Base-by-base conservation (phyloP, 2,329 filamentous ascomycete genomes). In the Juglanconis oblonga region DNA sequence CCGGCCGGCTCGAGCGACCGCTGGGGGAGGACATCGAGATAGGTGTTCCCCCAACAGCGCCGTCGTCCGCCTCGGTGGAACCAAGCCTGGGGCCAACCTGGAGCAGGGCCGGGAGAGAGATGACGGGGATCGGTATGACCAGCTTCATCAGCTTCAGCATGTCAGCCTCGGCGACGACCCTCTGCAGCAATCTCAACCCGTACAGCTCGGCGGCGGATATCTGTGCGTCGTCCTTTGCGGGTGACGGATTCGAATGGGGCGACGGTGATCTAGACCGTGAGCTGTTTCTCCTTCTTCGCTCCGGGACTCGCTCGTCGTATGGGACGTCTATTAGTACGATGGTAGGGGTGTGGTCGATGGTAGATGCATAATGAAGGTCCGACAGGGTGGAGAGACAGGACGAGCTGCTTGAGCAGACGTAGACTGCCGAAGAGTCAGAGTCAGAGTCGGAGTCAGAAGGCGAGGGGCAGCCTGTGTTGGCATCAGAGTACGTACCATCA, bases 281-380 rank as follows among this genome's bases (percentile, higher is more conserved):
- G 47, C 33, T 50, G 35, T 35, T 32, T 44, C 45, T 57, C 47
- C 47, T 14, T 29, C 61, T 64, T 24, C 74, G 66, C 17, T 77
- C 74, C 47, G 74, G 69, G 57, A 79, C 67, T 50, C 70, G 72
- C 61, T 83, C 81, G 64, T 84, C 76, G 66, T 78, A 77, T 14
- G 84, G 81, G 4, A 78, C 82, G 64, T 86, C 82, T 67, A 87
- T 77, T 36, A 87, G 71, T 58, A 87, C 78, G 62, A 87, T 74
- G 3, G 82, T 85, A 9, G 84, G 84, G 62, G 77, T 83, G 52
- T 83, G 72, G 63, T 83, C 79, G 61, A 79, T 70, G 71, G 80
- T 74, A 29, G 80, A 79, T 11, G 73, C 73, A 64, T 85, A 81
- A 62, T 84, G 80, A 32, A 85, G 73, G 64, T 81, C 71, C 62